These are phyloP conservation scores for Diaporthe amygdali DNA, from an alignment of 2,329 filamentous ascomycete species.

Conservation along the genomic window DNA sequence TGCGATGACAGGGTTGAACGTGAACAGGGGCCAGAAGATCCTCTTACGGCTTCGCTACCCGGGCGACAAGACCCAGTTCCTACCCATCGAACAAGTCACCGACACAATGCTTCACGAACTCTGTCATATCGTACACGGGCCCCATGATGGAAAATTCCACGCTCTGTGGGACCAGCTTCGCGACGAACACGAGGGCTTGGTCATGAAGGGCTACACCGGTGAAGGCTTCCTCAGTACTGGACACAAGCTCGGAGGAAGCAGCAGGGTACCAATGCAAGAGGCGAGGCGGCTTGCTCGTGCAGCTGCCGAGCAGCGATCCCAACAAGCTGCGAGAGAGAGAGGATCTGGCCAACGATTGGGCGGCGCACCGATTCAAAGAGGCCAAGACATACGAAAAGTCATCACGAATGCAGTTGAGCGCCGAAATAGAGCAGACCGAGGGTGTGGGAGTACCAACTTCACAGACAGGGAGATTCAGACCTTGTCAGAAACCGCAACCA, in stretches of 20 bases:
- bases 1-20: constrained; percentile 67
- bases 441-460: constrained; percentile 76
- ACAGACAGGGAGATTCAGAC: constrained; percentile 70
- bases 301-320: constrained; percentile 73
- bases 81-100: constrained; percentile 78
- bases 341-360: constrained; percentile 77
- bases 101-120: constrained; percentile 97
- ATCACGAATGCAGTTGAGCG: constrained; percentile 76
- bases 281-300: constrained; percentile 75
- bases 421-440: constrained; percentile 69
- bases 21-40: constrained; percentile 78
- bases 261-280: constrained; percentile 70
- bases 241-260: constrained; percentile 71
- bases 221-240: constrained; percentile 85
- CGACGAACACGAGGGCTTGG: constrained; percentile 79
- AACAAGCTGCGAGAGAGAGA: constrained; percentile 44
- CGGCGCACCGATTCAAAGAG: constrained; percentile 58
- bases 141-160: constrained; percentile 84
- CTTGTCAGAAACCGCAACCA: constrained; percentile 66
- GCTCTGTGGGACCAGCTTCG: constrained; percentile 88
- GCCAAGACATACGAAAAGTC: constrained; percentile 72
- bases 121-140: constrained; percentile 83
- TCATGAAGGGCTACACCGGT: constrained; percentile 85
- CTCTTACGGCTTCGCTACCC: constrained; percentile 81
- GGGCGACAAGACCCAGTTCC: constrained; percentile 75